Base-by-base conservation (phyloP, 1,284 basidiomycete species). In the Heterobasidion occidentale region DNA sequence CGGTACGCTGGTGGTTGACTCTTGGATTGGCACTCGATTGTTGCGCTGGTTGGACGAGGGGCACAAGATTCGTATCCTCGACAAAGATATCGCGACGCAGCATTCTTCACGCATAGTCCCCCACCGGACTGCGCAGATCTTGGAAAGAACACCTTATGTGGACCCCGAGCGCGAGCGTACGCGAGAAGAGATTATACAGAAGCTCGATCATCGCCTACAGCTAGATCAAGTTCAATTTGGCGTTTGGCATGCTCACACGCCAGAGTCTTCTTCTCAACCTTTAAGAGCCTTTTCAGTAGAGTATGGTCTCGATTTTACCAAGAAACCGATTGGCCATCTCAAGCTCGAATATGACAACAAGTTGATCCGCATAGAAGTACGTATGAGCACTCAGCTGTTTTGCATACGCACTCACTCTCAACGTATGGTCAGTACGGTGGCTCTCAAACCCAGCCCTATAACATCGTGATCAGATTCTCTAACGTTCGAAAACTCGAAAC, bases 151-250 rank as follows among this genome's bases (percentile, higher is more conserved):
- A n/a, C n/a, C n/a, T 8, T 42, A 42, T n/a, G 38, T 42, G 11
- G 38, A n/a, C 3, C 38, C 38, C 11, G 38, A 42, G 12, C 11
- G n/a, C 11, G 38, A 42, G 38, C 38, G 38, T 11, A n/a, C 4
- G 38, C 38, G 38, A 42, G 4, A 42, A 8, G 38, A 42, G 12
- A n/a, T 42, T 12, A 3, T 42, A 42, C 38, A 42, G n/a, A 11
- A 42, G n/a, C 38, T 42, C n/a, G 38, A 42, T 42, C 70, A 73
- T 27, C 66, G 67, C 34, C 69, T 84, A 36, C 76, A 79, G 12
- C 68, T 88, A 9, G 72, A 77, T 51, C 68, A 68, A 8, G 69
- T 87, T 46, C 84, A 88, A 62, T 78, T 87, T 60, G 86, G 86
- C 35, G 56, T 74, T 27, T 74, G 76, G 61, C 77, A 75, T 47